Evolutionary conservation across 2,329 filamentous ascomycete species (phyloP), one percentile per base, ranked within the genome.

Genomic region (Capronia americana): DNA sequence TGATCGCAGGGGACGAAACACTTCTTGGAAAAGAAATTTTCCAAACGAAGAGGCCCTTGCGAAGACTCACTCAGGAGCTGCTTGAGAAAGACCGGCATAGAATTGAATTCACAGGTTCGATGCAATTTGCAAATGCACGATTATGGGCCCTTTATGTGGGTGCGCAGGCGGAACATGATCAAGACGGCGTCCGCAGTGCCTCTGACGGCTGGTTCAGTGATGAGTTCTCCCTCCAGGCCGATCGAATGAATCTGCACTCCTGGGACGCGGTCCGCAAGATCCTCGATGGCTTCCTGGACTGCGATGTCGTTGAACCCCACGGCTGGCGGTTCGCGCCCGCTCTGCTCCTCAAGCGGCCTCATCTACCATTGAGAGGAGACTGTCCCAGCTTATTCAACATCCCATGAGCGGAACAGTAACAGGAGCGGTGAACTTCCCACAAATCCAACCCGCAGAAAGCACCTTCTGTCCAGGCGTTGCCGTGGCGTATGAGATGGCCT

Each of bases 101-200:
- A 2, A 23, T 51, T 12, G 57, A 60, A 17, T 60, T 60, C 20
- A 60, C 57, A 1, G 41, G 57, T 14, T 60, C 57, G 44, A 60
- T 60, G 44, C 44, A 60, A 51, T 60, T 50, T 24, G 57, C 57
- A 12, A 51, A 60, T n/a, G 57, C 57, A 3, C 41, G 57, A 3
- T 23, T 60, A 30, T 60, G 57, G 57, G 57, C 57, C n/a, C 57
- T 60, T 34, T 60, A 60, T 30, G 57, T 60, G 26, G 57, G 57
- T 20, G 57, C 57, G 44, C 57, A 60, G 30, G 57, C 57, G 17
- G 57, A 60, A 17, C 57, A 60, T 26, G 57, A 60, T 32, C 44
- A 51, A 20, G 11, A 28, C 14, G 57, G 57, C 44, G 4, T 51
- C 24, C 28, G 44, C 17, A 20, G 11, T 11, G 4, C 11, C 46